Base-by-base conservation (phyloP, 441 rosid genomes). In the Bocquillonia castaneifolia region DNA sequence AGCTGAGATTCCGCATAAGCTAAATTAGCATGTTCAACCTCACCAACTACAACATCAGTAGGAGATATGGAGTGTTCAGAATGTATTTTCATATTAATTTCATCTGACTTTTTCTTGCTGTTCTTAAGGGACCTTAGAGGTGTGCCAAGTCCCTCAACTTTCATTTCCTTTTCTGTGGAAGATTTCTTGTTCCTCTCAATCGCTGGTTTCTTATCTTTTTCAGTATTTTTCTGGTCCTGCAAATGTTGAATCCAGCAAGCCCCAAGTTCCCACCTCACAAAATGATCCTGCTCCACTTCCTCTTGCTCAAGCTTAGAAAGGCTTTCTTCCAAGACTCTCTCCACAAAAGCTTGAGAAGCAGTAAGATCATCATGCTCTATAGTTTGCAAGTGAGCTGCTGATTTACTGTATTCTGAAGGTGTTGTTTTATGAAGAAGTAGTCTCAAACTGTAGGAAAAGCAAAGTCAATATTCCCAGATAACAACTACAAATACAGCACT, bases 101-200 rank as follows among this genome's bases (percentile, higher is more conserved):
- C 88, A 56, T 83, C 97, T 37, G 79, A 64, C 66, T 76, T 89
- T 70, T 85, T 91, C 89, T 82, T 93, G 75, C 69, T 82, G 73
- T 83, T 84, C 79, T 82, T 92, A 67, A 95, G 95, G 60, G 95
- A 88, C 77, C 83, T 86, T 51, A 95, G 99, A 69, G 99, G 92
- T 64, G 82, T 89, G 59, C 99, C 98, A 58, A 95, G 98, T 71
- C 99, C 99, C 88, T 95, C 97, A 61, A 95, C 93, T 81, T 92
- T 90, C 90, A 95, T 81, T 76, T 92, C 98, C 69, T 74, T 84
- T 62, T 71, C 76, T 5, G 45, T n/a, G 37, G 73, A 55, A 34
- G 59, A 29, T 58, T 71, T 78, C 85, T 85, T 92, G 74, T 81
- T 73, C 81, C 85, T 95, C 75, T 89, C 93, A 71, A 34, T 68